Evolutionary conservation across 371 early-diverging fungal genomes (phyloP).

Genomic region (Haplosporangium sp.): DNA sequence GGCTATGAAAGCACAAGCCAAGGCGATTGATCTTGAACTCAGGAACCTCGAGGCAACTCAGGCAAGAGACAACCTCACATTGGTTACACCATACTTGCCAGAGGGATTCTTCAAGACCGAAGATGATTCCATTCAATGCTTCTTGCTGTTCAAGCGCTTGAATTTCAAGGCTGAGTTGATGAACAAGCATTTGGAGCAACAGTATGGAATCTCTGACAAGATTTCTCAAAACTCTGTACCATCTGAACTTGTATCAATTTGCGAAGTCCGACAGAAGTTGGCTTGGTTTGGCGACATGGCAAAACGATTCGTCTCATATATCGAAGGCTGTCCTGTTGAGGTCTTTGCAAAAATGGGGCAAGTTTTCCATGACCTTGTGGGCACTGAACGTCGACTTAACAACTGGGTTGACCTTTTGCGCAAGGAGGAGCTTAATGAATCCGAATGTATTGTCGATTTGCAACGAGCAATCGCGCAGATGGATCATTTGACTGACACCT

Average conservation of each 20-base stretch:
- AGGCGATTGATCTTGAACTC: slow-evolving; percentile 90
- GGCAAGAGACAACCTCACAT: slow-evolving; percentile 79
- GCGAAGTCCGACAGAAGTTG: slow-evolving; percentile 77
- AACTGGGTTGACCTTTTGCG: slow-evolving; percentile 78
- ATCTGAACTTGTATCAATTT: slow-evolving; percentile 64
- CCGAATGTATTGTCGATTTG: slow-evolving; percentile 69
- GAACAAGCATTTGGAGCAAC: slow-evolving; percentile 81
- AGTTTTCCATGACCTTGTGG: slow-evolving; percentile 77
- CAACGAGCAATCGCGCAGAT: slow-evolving; percentile 75
- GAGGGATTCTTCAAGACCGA: slow-evolving; percentile 86
- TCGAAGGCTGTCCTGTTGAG: slow-evolving; percentile 75
- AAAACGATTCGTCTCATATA: slow-evolving; percentile 73
- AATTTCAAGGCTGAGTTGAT: slow-evolving; percentile 85
- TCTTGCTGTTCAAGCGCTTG: slow-evolving; percentile 84
- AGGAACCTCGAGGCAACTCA: slow-evolving; percentile 87
- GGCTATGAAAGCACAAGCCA: slow-evolving; percentile 87
- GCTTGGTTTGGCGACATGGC: slow-evolving; percentile 77
- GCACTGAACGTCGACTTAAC: slow-evolving; percentile 78
- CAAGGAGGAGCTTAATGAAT: slow-evolving; percentile 77
- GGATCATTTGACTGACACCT: slow-evolving; percentile 73
- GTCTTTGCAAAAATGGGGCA: slow-evolving; percentile 77
- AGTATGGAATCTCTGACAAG: slow-evolving; percentile 68
- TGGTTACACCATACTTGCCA: slow-evolving; percentile 86
- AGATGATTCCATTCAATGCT: slow-evolving; percentile 78
- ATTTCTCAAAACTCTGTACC: slow-evolving; percentile 62